Evolutionary conservation across 106 monocot species (phyloP).

Genomic region (Dactylorhiza incarnata): DNA sequence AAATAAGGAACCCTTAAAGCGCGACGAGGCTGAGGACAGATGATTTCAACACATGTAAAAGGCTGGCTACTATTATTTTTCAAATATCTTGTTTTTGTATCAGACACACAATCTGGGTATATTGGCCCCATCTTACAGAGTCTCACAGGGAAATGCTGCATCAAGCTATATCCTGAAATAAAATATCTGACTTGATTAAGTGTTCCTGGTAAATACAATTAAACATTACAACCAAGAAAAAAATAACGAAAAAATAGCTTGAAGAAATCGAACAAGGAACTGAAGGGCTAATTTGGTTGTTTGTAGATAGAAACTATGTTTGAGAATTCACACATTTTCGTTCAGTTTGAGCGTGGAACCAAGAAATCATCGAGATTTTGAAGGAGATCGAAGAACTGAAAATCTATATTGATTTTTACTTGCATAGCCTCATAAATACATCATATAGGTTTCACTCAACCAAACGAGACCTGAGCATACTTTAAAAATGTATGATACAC

Average conservation of each 20-base stretch:
- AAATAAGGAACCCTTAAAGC: neutral
- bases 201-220: neutral
- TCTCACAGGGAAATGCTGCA: neutral
- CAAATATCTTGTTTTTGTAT: conserved; percentile 4
- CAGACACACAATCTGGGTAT: neutral
- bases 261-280: too few species aligned
- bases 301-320: too few species aligned
- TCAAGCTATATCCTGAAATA: neutral
- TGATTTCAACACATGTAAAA: neutral
- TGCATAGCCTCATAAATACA: too few species aligned
- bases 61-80: conserved; percentile 1
- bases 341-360: too few species aligned
- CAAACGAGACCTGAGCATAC: too few species aligned
- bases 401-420: too few species aligned
- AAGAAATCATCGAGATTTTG: too few species aligned
- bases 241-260: neutral
- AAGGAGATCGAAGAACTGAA: too few species aligned
- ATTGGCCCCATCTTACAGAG: neutral
- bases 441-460: too few species aligned
- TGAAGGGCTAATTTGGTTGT: too few species aligned
- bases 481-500: neutral
- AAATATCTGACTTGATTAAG: neutral
- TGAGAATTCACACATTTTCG: too few species aligned
- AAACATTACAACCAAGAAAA: neutral
- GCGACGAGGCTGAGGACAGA: conserved; percentile 4